phyloP scores from a whole-genome alignment of 2,329 filamentous ascomycete genomes.

The Fusarium sp. region DNA sequence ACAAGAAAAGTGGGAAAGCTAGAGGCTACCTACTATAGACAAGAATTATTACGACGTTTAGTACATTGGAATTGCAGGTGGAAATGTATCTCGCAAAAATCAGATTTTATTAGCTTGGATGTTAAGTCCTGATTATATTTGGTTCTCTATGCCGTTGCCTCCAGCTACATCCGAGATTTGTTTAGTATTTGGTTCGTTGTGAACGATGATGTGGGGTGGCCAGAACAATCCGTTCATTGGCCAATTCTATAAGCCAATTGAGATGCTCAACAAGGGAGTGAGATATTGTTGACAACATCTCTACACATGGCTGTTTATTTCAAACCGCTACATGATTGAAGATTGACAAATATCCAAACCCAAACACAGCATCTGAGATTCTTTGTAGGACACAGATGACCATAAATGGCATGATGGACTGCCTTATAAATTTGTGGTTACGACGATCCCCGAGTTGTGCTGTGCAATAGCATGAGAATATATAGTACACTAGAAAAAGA shows the following conservation, averaged over 20 bases:
- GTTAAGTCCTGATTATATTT: not conserved
- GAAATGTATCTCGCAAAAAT: not conserved
- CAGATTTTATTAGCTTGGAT: not conserved
- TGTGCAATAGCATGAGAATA: not conserved
- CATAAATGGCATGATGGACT: not conserved
- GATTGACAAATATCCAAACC: not conserved
- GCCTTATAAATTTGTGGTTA: not conserved
- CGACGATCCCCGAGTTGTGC: not conserved
- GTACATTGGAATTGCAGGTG: conserved; percentile 1
- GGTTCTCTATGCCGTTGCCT: not conserved
- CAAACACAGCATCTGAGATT: not conserved
- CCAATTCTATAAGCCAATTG: no score
- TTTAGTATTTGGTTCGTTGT: no score
- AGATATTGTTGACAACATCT: no score
- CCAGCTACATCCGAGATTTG: not conserved
- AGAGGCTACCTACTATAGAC: conserved; percentile 27
- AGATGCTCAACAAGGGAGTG: not conserved
- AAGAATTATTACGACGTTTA: conserved; percentile 19
- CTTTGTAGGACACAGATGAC: not conserved
- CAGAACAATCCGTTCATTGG: not conserved
- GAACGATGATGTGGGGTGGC: no score
- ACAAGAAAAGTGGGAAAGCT: conserved; percentile 19
- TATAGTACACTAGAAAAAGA: not conserved
- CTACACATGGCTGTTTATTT: not conserved
- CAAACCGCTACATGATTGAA: not conserved